phyloP scores from a whole-genome alignment of 345 rosid species.

The Salix dunnii region DNA sequence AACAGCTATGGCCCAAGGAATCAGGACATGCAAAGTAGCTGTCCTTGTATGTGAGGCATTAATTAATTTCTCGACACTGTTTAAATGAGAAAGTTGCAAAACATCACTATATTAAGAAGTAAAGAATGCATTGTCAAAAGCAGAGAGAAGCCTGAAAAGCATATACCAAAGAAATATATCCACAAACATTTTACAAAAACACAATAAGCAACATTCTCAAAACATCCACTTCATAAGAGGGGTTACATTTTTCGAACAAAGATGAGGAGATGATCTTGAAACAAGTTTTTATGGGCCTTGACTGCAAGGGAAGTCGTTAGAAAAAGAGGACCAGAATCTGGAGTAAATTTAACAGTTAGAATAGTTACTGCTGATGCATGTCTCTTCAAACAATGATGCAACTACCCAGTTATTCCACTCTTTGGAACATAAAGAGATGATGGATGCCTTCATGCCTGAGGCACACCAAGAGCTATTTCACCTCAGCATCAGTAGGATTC shows the following conservation, averaged over 20 bases:
- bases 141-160: background rate
- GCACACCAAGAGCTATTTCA: slow-evolving; percentile 5
- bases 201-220: background rate
- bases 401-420: background rate
- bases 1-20: background rate
- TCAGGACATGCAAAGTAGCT: background rate
- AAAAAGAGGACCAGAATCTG: slow-evolving; percentile 10
- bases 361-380: background rate
- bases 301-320: background rate
- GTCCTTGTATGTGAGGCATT: background rate
- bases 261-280: background rate
- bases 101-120: background rate
- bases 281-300: background rate
- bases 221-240: background rate
- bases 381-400: slow-evolving; percentile 10
- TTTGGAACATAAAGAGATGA: background rate
- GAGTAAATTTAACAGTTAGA: slow-evolving; percentile 1
- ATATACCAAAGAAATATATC: background rate
- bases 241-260: background rate
- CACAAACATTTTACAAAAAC: background rate
- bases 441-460: slow-evolving; percentile 4
- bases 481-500: slow-evolving; percentile 10
- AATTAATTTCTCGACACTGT: background rate
- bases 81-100: background rate
- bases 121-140: background rate